phyloP scores from a whole-genome alignment of 2,329 filamentous ascomycete species.

The Aspergillus puulaauensis region DNA sequence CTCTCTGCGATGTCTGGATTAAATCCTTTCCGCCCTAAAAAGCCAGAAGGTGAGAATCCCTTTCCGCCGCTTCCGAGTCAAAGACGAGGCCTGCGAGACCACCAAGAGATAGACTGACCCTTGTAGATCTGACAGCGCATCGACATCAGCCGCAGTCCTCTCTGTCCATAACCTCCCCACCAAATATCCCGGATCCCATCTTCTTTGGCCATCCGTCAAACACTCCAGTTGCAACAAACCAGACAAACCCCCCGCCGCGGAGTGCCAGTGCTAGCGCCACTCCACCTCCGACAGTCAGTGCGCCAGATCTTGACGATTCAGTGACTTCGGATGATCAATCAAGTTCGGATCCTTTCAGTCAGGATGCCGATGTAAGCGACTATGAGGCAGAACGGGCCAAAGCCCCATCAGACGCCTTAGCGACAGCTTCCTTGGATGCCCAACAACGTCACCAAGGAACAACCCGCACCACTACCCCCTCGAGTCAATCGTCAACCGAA shows the following conservation, averaged over 20 bases:
- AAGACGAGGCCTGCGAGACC: slow-evolving; percentile 3
- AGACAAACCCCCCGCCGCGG: slow-evolving; percentile 18
- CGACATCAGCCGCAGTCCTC: slow-evolving; percentile 2
- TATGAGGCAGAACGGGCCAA: slow-evolving; percentile 17
- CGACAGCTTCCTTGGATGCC: slow-evolving; percentile 6
- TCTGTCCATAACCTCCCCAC: slow-evolving; percentile 4
- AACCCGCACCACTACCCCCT: slow-evolving; percentile 14
- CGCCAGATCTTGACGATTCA: slow-evolving; percentile 26
- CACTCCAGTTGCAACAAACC: slow-evolving; percentile 16
- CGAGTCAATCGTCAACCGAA: slow-evolving; percentile 11
- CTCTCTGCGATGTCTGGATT: slow-evolving; percentile 46
- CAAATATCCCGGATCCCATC: slow-evolving; percentile 4
- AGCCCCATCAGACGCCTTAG: slow-evolving; percentile 1
- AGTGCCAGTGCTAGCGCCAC: slow-evolving; percentile 3
- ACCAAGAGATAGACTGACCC: slow-evolving; percentile 13
- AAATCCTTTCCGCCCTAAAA: slow-evolving; percentile 53
- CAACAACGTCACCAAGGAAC: neutral
- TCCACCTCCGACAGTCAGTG: slow-evolving; percentile 20
- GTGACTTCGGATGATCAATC: slow-evolving; percentile 34
- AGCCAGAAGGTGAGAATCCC: slow-evolving; percentile 30
- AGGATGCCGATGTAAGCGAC: slow-evolving; percentile 28
- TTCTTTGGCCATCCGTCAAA: slow-evolving; percentile 9
- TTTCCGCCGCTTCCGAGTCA: slow-evolving; percentile 20
- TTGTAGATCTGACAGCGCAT: slow-evolving; percentile 13
- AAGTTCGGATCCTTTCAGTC: slow-evolving; percentile 39